Percentiles rank a stretch among this genome's conserved stretches.
Conservation (phyloP, 768 basidiomycete genomes). For the Phaeotremella fagi region DNA sequence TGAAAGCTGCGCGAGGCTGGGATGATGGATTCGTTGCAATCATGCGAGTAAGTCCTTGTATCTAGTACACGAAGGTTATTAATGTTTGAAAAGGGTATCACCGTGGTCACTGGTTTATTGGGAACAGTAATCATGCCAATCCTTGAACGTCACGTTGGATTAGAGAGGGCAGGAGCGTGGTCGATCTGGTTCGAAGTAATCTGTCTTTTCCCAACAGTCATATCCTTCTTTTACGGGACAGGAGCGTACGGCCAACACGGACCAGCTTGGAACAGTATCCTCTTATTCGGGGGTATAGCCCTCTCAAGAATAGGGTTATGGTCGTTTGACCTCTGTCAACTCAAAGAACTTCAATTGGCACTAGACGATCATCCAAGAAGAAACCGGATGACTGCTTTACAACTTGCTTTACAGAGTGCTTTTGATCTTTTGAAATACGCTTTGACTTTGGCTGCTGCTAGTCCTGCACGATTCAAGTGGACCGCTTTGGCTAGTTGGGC, state of each 20-base stretch:
- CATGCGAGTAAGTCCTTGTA: conserved; percentile 26
- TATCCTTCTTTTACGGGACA: conserved; percentile 41
- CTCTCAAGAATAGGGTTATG: conserved; percentile 44
- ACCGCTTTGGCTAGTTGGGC: conserved; percentile 40
- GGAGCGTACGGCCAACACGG: conserved; percentile 30
- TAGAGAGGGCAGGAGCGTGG: conserved; percentile 46
- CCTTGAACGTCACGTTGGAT: conserved; percentile 34
- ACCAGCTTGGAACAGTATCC: conserved; percentile 24
- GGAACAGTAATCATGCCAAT: conserved; percentile 46
- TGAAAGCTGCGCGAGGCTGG: conserved; percentile 40
- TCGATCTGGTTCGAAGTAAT: conserved; percentile 43
- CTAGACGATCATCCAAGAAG: conserved; percentile 39
- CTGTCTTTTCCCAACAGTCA: conserved; percentile 36
- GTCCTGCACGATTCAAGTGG: conserved; percentile 38
- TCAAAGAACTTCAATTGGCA: conserved; percentile 42
- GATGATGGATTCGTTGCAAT: conserved; percentile 42
- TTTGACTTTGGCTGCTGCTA: conserved; percentile 29
- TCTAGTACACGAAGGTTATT: background rate
- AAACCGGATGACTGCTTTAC: conserved; percentile 42
- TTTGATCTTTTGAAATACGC: conserved; percentile 46
- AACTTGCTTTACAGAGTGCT: conserved; percentile 39
- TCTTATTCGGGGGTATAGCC: conserved; percentile 38
- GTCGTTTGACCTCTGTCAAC: conserved; percentile 46
- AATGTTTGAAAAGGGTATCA: conserved; percentile 24
- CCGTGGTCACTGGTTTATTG: conserved; percentile 38